phyloP scores from a whole-genome alignment of 108 stramenopile species.

The Mediolabrus comicus region DNA sequence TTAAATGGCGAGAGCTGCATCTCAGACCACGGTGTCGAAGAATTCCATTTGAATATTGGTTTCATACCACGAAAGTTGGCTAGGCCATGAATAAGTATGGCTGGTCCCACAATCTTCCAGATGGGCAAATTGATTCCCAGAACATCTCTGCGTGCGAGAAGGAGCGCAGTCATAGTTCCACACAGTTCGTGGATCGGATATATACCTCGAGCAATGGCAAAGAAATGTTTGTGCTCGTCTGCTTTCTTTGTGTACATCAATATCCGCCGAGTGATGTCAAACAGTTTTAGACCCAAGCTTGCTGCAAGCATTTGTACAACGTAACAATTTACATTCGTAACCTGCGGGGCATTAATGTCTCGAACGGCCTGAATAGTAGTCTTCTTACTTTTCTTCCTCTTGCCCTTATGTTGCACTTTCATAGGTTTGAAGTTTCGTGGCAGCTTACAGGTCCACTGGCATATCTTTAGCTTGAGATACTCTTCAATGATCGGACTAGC shows the following conservation, averaged over 20 bases:
- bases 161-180: constrained; percentile 91
- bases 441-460: constrained; percentile 63
- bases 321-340: constrained; percentile 82
- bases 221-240: constrained; percentile 66
- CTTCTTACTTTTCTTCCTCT: constrained; percentile 42
- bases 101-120: constrained; percentile 76
- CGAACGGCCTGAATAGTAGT: constrained; percentile 29
- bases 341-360: constrained; percentile 32
- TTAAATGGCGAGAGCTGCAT: constrained; percentile 85
- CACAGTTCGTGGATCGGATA: constrained; percentile 96
- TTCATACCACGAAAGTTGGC: constrained; percentile 93
- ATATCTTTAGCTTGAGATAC: constrained; percentile 70
- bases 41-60: constrained; percentile 93
- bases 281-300: constrained; percentile 77
- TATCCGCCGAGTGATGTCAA: constrained; percentile 74
- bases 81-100: constrained; percentile 88
- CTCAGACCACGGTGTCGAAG: constrained; percentile 91
- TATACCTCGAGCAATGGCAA: constrained; percentile 82
- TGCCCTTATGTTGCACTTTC: constrained; percentile 42
- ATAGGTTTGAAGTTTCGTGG: constrained; percentile 67
- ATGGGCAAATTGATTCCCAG: constrained; percentile 69
- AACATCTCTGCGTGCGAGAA: constrained; percentile 82
- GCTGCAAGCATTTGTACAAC: constrained; percentile 80
- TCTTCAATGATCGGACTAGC: constrained; percentile 88
- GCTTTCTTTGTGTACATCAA: constrained; percentile 83